phyloP scores from a whole-genome alignment of 140 eudicot species.

The Cichorium intybus region DNA sequence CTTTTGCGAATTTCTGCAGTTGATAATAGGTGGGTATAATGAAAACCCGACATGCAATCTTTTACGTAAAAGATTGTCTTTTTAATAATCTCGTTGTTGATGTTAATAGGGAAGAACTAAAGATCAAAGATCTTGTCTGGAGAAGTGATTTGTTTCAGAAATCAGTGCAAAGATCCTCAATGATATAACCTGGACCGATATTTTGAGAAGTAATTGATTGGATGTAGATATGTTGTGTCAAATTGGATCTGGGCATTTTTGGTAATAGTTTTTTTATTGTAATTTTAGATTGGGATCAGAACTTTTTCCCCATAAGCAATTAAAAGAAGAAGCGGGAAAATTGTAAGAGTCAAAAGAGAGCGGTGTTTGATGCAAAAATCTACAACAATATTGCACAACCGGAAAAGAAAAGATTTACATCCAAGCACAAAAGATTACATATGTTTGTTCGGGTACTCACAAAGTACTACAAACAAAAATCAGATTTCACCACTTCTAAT shows the following conservation, averaged over 20 bases:
- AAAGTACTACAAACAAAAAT: too few species aligned
- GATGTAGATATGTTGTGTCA: conserved; percentile 1
- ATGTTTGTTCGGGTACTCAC: too few species aligned
- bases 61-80: not conserved
- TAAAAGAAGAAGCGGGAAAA: conserved; percentile 81
- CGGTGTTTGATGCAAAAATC: too few species aligned
- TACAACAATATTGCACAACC: too few species aligned
- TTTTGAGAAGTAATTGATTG: conserved; percentile 66
- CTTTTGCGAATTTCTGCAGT: conserved; percentile 81
- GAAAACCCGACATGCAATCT: not conserved
- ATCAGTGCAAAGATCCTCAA: conserved; percentile 99
- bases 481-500: too few species aligned
- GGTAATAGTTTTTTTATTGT: conserved; percentile 24
- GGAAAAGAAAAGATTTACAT: too few species aligned
- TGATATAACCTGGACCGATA: conserved; percentile 98
- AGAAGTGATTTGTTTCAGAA: conserved; percentile 94
- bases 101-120: conserved; percentile 78
- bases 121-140: conserved; percentile 70
- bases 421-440: too few species aligned
- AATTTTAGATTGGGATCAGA: conserved; percentile 67
- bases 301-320: conserved; percentile 66
- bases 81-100: conserved; percentile 5
- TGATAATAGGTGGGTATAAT: conserved; percentile 68
- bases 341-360: too few species aligned
- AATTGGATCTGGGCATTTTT: conserved; percentile 12